A percentile compares a stretch with the other conserved stretches of the same genome.
Conservation (phyloP, 1,284 basidiomycete species). For the Cystobasidiaceae sp. region DNA sequence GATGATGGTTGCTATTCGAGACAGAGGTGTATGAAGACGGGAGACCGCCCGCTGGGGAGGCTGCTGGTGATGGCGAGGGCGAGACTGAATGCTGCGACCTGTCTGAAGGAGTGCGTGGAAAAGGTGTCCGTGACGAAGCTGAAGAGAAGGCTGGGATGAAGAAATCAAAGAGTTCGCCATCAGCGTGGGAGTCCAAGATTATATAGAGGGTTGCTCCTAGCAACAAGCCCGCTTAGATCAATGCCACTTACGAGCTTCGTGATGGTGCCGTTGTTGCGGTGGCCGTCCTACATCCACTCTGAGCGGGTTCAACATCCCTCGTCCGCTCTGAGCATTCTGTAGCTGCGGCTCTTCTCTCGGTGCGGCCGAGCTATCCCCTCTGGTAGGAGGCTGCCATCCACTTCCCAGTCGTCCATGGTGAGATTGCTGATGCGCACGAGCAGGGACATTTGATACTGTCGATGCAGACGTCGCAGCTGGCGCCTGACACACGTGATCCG, state of each 20-base stretch:
- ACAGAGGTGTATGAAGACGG: background rate
- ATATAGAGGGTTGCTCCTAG: background rate
- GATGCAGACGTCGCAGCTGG: background rate
- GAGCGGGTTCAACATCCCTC: too few relatives aligned
- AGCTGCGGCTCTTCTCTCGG: background rate
- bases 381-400: background rate
- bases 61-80: background rate
- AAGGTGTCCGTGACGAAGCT: background rate
- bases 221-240: too few relatives aligned
- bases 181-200: background rate
- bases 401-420: background rate
- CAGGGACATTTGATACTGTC: background rate
- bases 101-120: constrained; percentile 6
- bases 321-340: too few relatives aligned
- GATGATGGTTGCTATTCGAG: background rate
- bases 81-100: background rate
- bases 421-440: background rate
- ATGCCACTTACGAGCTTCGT: too few relatives aligned
- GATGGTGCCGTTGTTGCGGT: background rate
- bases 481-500: constrained; percentile 14
- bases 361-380: too few relatives aligned
- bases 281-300: constrained; percentile 5
- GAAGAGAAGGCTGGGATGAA: background rate
- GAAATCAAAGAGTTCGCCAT: background rate
- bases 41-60: background rate